phyloP scores from a whole-genome alignment of 1,139 yeast genomes.

The Pichia sp. region DNA sequence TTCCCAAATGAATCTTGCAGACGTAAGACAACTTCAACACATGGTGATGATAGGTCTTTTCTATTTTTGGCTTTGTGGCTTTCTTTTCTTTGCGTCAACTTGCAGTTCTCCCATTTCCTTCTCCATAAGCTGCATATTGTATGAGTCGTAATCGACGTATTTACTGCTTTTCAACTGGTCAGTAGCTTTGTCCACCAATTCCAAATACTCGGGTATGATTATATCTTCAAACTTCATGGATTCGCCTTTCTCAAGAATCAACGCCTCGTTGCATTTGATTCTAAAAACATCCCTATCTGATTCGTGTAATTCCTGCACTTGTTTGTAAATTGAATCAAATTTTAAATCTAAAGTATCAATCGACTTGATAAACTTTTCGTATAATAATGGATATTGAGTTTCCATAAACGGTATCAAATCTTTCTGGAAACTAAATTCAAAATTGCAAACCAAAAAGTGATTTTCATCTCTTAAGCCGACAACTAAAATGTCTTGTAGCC shows the following conservation, averaged over 20 bases:
- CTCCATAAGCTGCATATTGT: neutral
- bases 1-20: too few species aligned
- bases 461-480: conserved; percentile 15
- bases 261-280: neutral
- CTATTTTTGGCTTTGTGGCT: too few species aligned
- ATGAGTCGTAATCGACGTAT: neutral
- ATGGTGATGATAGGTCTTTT: too few species aligned
- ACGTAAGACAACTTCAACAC: too few species aligned
- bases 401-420: conserved; percentile 15
- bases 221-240: neutral
- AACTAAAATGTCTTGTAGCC: conserved; percentile 14
- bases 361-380: conserved; percentile 4
- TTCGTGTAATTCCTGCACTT: conserved; percentile 1
- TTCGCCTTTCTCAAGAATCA: too few species aligned
- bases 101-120: neutral
- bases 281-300: conserved; percentile 5
- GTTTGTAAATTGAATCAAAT: conserved; percentile 1
- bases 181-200: neutral
- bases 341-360: neutral
- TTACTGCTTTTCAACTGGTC: neutral
- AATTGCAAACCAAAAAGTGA: conserved; percentile 6
- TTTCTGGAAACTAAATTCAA: conserved; percentile 4
- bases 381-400: neutral
- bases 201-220: conserved; percentile 5
- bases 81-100: neutral